phyloP scores from a whole-genome alignment of 2,329 filamentous ascomycete species.

The Ophiostoma ulmi region DNA sequence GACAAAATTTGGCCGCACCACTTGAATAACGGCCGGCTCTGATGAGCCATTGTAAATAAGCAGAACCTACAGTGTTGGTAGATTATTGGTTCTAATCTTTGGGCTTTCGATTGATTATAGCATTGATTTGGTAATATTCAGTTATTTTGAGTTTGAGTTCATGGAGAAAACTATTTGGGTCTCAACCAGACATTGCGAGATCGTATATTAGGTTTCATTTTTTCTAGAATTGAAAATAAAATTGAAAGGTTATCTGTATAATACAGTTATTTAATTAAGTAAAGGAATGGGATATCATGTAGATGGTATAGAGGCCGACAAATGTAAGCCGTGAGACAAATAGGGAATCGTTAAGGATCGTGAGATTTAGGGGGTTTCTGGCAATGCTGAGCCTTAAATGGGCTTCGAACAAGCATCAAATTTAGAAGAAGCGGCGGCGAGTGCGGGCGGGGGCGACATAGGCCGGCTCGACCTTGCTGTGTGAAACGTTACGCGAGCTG shows the following conservation, averaged over 20 bases:
- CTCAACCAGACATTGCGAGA: no score
- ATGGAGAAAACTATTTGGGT: no score
- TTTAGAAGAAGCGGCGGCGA: conserved; percentile 28
- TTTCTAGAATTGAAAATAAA: no score
- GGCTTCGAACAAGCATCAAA: background rate
- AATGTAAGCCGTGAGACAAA: background rate
- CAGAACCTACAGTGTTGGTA: no score
- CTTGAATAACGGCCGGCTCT: background rate
- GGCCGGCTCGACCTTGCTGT: conserved; percentile 32
- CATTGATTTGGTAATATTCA: no score
- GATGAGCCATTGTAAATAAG: background rate
- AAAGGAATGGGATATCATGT: conserved; percentile 10
- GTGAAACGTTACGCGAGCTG: conserved; percentile 30
- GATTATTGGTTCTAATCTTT: background rate
- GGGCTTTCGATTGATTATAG: no score
- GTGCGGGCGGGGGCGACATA: conserved; percentile 25
- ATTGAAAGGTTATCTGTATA: background rate
- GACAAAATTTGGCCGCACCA: background rate
- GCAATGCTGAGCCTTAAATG: no score
- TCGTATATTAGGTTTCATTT: no score
- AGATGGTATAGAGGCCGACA: background rate
- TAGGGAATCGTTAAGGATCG: background rate
- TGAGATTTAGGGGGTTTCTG: background rate
- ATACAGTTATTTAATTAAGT: background rate
- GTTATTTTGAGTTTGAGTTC: no score